Evolutionary conservation across 129 eudicot species (phyloP).

Genomic region (Saussurea involucrata): DNA sequence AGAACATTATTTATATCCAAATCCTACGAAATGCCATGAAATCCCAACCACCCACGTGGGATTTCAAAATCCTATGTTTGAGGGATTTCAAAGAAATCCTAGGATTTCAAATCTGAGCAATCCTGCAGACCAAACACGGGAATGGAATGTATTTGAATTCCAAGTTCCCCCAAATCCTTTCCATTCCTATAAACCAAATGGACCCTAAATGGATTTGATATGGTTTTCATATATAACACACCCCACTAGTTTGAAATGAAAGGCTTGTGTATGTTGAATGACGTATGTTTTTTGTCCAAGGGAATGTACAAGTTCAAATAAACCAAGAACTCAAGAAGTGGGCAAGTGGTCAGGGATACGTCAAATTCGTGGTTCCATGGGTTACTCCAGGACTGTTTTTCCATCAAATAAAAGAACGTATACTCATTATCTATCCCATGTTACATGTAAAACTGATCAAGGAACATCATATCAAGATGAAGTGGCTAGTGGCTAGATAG

Average conservation of each 20-base stretch:
- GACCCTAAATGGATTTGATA: too few species aligned
- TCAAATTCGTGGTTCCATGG: background rate
- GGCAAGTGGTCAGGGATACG: background rate
- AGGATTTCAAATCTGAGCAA: too few species aligned
- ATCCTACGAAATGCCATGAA: too few species aligned
- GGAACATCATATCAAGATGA: background rate
- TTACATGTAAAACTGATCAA: background rate
- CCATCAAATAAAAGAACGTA: background rate
- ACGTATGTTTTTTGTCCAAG: background rate
- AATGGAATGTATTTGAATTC: too few species aligned
- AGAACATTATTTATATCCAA: too few species aligned
- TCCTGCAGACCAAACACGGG: too few species aligned
- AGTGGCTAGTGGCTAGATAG: background rate
- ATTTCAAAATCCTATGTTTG: too few species aligned
- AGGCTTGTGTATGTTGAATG: background rate
- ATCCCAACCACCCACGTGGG: too few species aligned
- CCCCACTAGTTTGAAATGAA: background rate
- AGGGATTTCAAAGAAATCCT: too few species aligned
- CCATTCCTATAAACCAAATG: too few species aligned
- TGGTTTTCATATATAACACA: background rate
- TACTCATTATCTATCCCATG: background rate
- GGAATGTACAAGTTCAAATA: background rate
- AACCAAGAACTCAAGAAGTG: background rate
- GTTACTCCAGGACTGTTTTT: background rate
- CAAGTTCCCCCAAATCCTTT: too few species aligned